phyloP scores from a whole-genome alignment of 345 rosid species.

The Xanthoceras sorbifolium region DNA sequence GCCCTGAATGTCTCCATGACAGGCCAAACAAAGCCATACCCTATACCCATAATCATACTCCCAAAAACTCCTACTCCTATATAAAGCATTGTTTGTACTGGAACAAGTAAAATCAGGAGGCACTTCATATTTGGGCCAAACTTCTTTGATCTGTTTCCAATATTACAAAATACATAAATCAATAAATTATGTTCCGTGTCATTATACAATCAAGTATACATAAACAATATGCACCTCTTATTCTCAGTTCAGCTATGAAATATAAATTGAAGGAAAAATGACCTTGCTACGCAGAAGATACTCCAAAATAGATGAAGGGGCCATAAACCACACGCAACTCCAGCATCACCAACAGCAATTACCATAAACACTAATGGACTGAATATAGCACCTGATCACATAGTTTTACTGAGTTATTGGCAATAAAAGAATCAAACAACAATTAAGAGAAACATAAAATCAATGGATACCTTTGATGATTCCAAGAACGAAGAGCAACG shows the following conservation, averaged over 20 bases:
- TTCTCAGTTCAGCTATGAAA: neutral
- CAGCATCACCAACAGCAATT: slow-evolving; percentile 26
- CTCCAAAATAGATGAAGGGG: slow-evolving; percentile 29
- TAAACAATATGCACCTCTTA: neutral
- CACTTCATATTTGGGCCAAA: slow-evolving; percentile 20
- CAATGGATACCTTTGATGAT: neutral
- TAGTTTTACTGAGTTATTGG: neutral
- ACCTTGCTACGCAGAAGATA: slow-evolving; percentile 23
- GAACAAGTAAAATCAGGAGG: neutral
- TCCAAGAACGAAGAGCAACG: neutral
- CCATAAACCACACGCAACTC: slow-evolving; percentile 24
- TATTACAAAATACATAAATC: neutral
- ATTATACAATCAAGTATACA: neutral
- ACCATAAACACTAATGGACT: slow-evolving; percentile 23
- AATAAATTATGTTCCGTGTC: too few species aligned
- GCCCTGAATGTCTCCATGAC: slow-evolving; percentile 5
- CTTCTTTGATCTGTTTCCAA: neutral
- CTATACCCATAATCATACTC: neutral
- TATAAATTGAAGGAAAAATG: neutral
- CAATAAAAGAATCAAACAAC: neutral
- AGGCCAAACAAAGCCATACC: neutral
- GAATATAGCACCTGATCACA: neutral
- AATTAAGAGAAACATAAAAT: neutral
- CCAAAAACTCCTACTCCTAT: neutral
- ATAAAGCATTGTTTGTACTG: neutral